Evolutionary conservation across 208 protist genomes (phyloP).

Genomic region (Acanthamoeba lenticulata): DNA sequence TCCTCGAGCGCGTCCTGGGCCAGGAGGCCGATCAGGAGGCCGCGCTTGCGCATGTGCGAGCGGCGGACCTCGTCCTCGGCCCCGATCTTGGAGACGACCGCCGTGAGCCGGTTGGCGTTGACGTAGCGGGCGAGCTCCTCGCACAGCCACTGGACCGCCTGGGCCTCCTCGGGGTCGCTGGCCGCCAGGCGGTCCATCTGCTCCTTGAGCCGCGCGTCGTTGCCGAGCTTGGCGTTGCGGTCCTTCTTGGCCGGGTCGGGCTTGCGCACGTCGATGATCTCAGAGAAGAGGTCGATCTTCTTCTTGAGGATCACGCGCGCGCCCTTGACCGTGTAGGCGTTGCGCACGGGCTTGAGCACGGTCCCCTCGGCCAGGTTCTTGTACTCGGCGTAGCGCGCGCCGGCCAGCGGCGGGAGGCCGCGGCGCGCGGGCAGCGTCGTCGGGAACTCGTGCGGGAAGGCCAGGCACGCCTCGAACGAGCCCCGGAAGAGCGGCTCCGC

Average conservation of each 20-base stretch:
- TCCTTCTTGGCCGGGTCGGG: background rate
- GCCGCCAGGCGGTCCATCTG: background rate
- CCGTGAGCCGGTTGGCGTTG: background rate
- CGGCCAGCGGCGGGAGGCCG: background rate
- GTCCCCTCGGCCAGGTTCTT: slow-evolving; percentile 28
- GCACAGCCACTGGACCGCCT: background rate
- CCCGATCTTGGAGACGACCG: slow-evolving; percentile 3
- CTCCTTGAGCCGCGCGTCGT: background rate
- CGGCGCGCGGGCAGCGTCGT: background rate
- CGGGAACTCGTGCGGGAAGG: background rate
- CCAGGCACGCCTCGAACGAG: background rate
- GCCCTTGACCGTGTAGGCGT: background rate
- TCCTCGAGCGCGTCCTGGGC: background rate
- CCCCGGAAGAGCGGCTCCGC: background rate
- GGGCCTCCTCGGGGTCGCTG: background rate
- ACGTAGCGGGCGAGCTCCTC: slow-evolving; percentile 2
- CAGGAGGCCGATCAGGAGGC: background rate
- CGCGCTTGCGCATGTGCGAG: background rate
- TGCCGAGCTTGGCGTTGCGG: slow-evolving; percentile 12
- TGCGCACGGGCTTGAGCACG: background rate
- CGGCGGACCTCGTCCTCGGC: background rate
- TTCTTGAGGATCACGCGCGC: slow-evolving; percentile 11
- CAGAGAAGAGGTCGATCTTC: slow-evolving; percentile 11
- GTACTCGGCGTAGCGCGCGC: background rate
- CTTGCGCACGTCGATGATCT: slow-evolving; percentile 23